These are phyloP conservation scores for Vanderwaltozyma yarrowii DNA, from an alignment of 805 yeast genomes.

Conservation along the genomic window DNA sequence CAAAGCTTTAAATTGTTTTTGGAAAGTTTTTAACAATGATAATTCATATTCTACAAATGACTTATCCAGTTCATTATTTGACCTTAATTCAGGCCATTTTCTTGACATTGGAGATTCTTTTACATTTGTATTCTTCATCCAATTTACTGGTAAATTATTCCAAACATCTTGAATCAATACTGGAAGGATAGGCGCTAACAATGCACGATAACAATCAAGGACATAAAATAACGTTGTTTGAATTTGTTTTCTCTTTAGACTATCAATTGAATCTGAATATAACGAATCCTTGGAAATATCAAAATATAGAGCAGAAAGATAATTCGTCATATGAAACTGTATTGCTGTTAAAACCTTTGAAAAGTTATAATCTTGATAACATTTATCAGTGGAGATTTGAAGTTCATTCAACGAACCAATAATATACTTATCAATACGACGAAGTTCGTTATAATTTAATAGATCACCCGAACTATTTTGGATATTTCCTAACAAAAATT, in stretches of 20 bases:
- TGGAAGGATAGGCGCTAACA: constrained; percentile 77
- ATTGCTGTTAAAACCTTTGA: constrained; percentile 58
- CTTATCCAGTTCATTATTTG: not conserved
- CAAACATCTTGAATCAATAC: constrained; percentile 81
- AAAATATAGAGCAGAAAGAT: constrained; percentile 75
- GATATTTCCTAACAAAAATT: constrained; percentile 73
- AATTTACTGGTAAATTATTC: constrained; percentile 40
- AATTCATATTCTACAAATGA: constrained; percentile 15
- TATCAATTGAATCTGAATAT: constrained; percentile 51
- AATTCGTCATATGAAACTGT: constrained; percentile 62
- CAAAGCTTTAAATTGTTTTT: constrained; percentile 9
- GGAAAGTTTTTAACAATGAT: constrained; percentile 12
- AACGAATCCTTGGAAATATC: constrained; percentile 78
- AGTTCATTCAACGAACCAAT: constrained; percentile 45
- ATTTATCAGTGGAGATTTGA: constrained; percentile 31
- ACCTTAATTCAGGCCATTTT: constrained; percentile 3
- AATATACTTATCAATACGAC: constrained; percentile 50
- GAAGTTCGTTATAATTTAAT: constrained; percentile 33
- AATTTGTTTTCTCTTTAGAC: constrained; percentile 31
- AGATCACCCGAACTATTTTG: constrained; percentile 30
- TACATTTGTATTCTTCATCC: constrained; percentile 6
- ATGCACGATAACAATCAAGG: constrained; percentile 49
- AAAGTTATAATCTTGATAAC: constrained; percentile 53
- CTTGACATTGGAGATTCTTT: constrained; percentile 6
- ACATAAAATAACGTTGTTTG: constrained; percentile 60